phyloP scores from a whole-genome alignment of 2,329 filamentous ascomycete species.

The Sarocladium brachiariae region DNA sequence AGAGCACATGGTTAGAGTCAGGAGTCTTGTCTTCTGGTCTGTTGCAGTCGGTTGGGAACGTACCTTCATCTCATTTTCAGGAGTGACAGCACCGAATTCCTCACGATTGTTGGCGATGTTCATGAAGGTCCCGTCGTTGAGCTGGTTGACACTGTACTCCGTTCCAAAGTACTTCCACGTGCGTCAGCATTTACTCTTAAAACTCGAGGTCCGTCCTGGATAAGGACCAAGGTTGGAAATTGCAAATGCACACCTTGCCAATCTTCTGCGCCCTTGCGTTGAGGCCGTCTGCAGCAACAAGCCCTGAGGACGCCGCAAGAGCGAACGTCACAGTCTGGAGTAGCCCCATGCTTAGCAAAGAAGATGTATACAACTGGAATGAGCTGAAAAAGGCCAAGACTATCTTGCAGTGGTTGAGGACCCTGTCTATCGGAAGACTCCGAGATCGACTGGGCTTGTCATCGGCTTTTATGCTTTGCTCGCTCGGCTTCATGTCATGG shows the following conservation, averaged over 20 bases:
- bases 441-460: slow-evolving; percentile 4
- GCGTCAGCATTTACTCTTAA: too few species aligned
- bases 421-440: slow-evolving; percentile 3
- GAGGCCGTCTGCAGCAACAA: slow-evolving; percentile 2
- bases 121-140: slow-evolving; percentile 48
- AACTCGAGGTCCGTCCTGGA: too few species aligned
- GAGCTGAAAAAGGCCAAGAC: background rate
- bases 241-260: slow-evolving; percentile 3
- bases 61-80: slow-evolving; percentile 59
- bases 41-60: too few species aligned
- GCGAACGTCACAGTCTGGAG: slow-evolving; percentile 5
- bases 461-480: slow-evolving; percentile 6
- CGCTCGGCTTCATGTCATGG: background rate
- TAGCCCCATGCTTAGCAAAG: slow-evolving; percentile 4
- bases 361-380: background rate
- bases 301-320: slow-evolving; percentile 6
- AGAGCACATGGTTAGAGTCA: too few species aligned
- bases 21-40: too few species aligned
- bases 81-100: slow-evolving; percentile 60
- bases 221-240: too few species aligned
- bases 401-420: background rate
- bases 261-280: slow-evolving; percentile 7
- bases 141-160: slow-evolving; percentile 52
- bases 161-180: slow-evolving; percentile 61
- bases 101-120: slow-evolving; percentile 44